Base-by-base conservation (phyloP, 2,329 filamentous ascomycete genomes). In the Penicillium occitanis region DNA sequence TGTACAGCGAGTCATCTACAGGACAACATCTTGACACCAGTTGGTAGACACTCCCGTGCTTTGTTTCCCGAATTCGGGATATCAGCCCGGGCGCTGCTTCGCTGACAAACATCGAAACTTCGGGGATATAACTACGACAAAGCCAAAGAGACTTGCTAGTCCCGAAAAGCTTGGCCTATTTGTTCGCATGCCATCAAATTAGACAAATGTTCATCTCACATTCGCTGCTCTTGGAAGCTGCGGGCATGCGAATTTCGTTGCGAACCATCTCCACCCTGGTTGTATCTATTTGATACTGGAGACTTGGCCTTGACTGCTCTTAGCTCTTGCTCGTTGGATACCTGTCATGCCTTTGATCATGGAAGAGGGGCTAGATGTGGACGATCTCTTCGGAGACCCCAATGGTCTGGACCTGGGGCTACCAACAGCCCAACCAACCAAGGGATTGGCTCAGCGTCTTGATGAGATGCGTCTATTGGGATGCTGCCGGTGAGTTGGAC, bases 381-480 rank as follows among this genome's bases (percentile, higher is more conserved):
- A 91, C 73, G 91, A 93, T 74, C 83, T 93, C 40, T 93, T 93
- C 75, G 90, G 89, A 44, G 90, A 92, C 80, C 82, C 74, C 77
- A 79, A 70, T 78, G 85, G 75, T 72, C 77, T 74, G 85, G 88
- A 69, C 85, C 87, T 75, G 85, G 86, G 70, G 75, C 86, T 68
- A 83, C 82, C 88, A 25, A 79, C 85, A 28, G 71, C 82, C 6
- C 77, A 83, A 3, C 82, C 85, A 35, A 83, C 86, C 64, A 91
- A 90, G 76, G 87, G 90, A 65, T 84, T 96, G 22, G 85, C 88
- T 40, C 86, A 89, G 73, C 86, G 91, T 65, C 78, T 97, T 44
- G 91, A 95, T 75, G 91, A 96, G 73, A 82, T 95, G 71, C 87
- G 90, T 70, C 82, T 85, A 66, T 86, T 86, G 66, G 92, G 92